phyloP scores from a whole-genome alignment of 495 filamentous ascomycete genomes.

The Chaetomium cochliodes region DNA sequence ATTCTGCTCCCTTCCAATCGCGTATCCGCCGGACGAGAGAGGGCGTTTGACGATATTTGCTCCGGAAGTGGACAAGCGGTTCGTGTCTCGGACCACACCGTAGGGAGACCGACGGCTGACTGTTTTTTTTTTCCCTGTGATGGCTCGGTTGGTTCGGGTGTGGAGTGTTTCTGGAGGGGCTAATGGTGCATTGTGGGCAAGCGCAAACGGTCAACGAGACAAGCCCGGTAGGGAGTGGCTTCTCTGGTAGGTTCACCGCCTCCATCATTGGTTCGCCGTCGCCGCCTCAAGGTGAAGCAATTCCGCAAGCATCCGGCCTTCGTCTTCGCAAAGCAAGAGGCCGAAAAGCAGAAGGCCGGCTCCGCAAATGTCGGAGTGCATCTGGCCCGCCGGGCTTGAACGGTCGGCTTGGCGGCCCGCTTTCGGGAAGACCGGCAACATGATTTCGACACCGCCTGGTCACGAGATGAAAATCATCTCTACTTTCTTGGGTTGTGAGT shows the following conservation, averaged over 20 bases:
- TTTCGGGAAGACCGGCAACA: slow-evolving; percentile 18
- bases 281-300: slow-evolving; percentile 2
- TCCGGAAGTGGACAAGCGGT: neutral
- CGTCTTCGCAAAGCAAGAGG: slow-evolving; percentile 7
- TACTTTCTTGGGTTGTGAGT: neutral
- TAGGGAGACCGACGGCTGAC: neutral
- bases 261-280: slow-evolving; percentile 1
- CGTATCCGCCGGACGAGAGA: neutral
- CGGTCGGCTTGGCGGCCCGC: slow-evolving; percentile 21
- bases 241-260: slow-evolving; percentile 3
- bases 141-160: neutral
- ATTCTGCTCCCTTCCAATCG: neutral
- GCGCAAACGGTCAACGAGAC: slow-evolving; percentile 2
- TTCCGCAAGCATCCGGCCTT: neutral
- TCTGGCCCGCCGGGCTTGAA: slow-evolving; percentile 7
- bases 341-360: slow-evolving; percentile 10
- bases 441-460: neutral
- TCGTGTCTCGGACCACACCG: slow-evolving; percentile 8
- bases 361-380: neutral
- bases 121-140: slow-evolving; percentile 2
- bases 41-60: neutral
- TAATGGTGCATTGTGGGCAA: slow-evolving; percentile 14
- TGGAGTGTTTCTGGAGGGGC: slow-evolving; percentile 9
- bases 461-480: neutral
- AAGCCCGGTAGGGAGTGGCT: slow-evolving; percentile 9